These are phyloP conservation scores for Xerocomellus intermedius DNA, from an alignment of 768 basidiomycete species.

Conservation along the genomic window DNA sequence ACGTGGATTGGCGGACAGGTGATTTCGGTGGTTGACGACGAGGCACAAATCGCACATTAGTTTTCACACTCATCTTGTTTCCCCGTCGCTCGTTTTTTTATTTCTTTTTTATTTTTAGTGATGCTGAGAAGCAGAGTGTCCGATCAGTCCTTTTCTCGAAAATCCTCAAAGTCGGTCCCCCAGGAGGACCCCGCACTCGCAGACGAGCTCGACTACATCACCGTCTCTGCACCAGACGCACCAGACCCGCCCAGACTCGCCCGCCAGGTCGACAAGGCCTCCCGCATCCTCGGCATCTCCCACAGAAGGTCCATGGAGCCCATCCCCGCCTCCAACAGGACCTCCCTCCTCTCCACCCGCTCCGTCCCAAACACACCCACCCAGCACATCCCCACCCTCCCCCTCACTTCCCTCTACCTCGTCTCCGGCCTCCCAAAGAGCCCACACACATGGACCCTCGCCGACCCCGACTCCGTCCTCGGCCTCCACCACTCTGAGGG, in stretches of 20 bases:
- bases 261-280: conserved; percentile 67
- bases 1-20: conserved; percentile 79
- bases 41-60: no score
- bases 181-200: conserved; percentile 41
- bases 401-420: conserved; percentile 81
- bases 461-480: conserved; percentile 78
- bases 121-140: conserved; percentile 48
- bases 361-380: conserved; percentile 43
- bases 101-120: neutral
- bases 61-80: no score
- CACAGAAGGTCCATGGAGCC: conserved; percentile 83
- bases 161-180: conserved; percentile 24
- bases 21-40: conserved; percentile 43
- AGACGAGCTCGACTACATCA: conserved; percentile 76
- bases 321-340: conserved; percentile 73
- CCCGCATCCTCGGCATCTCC: conserved; percentile 71
- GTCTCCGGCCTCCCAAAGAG: conserved; percentile 88
- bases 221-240: conserved; percentile 37
- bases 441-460: conserved; percentile 86
- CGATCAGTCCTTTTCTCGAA: conserved; percentile 43
- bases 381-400: conserved; percentile 67
- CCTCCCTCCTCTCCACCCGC: conserved; percentile 73
- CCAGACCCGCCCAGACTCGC: conserved; percentile 34
- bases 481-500: conserved; percentile 82
- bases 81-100: neutral